Conservation (phyloP, 257 asterid species). For the Solanum ahanhuiri region DNA sequence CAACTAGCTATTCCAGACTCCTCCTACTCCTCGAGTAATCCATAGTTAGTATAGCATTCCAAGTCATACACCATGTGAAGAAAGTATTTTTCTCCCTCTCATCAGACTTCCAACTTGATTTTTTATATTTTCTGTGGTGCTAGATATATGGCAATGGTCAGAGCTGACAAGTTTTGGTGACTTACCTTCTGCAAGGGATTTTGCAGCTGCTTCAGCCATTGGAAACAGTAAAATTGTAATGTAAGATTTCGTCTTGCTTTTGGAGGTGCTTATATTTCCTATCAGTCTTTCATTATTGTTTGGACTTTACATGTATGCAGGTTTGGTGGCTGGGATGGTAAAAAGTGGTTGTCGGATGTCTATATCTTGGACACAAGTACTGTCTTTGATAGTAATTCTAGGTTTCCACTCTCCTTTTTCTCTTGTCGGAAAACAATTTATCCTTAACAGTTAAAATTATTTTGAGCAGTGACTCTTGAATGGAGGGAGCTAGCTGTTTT, state of each 20-base stretch:
- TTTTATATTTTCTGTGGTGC: neutral
- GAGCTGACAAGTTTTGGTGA: slow-evolving; percentile 97
- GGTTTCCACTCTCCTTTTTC: neutral
- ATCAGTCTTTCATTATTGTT: slow-evolving; percentile 5
- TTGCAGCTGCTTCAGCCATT: slow-evolving; percentile 91
- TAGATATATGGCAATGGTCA: slow-evolving; percentile 99
- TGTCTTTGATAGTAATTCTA: neutral
- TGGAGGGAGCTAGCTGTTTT: slow-evolving; percentile 83
- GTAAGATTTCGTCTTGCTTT: slow-evolving; percentile 23
- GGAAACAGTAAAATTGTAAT: slow-evolving; percentile 90
- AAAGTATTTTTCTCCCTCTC: neutral
- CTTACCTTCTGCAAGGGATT: slow-evolving; percentile 93
- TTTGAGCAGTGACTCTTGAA: slow-evolving; percentile 79
- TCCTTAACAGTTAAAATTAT: neutral
- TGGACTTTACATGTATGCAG: slow-evolving; percentile 29
- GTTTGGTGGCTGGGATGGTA: slow-evolving; percentile 99
- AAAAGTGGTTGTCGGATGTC: slow-evolving; percentile 96
- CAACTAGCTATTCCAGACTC: neutral
- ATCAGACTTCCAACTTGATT: neutral
- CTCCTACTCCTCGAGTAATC: neutral
- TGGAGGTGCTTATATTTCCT: slow-evolving; percentile 8
- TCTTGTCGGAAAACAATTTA: neutral
- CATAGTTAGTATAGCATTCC: neutral
- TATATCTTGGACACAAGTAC: slow-evolving; percentile 84
- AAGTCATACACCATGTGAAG: neutral